Evolutionary conservation across 2,329 filamentous ascomycete species (phyloP), one percentile per base, ranked within the genome.

Genomic region (Bipolaris oryzae): DNA sequence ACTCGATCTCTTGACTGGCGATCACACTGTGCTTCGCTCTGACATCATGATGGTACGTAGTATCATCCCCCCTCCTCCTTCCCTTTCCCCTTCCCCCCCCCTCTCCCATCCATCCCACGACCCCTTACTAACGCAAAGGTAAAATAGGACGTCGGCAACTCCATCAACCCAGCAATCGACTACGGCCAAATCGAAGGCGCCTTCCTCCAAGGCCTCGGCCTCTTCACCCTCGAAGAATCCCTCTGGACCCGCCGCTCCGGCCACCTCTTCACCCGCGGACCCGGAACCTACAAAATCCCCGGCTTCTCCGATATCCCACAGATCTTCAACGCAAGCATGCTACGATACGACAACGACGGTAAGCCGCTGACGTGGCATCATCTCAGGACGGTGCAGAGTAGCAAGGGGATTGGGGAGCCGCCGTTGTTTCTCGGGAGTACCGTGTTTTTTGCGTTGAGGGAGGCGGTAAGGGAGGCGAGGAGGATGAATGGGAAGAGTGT

Each of bases 11-110:
- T 80, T 99, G 18, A 98, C 94, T 0, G 94, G 94, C 34, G 90
- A 94, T 57, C 96, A 91, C 89, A 97, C 94, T 0, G 92, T 91
- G 56, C 76, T 92, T 7, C 86, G 92, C 16, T 89, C 92, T 1
- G 94, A 99, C 72, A 86, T 99, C 75, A 95, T 96, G 78, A 98
- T 98, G 94, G 73, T 71, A 64, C n/a, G n/a, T n/a, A n/a, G n/a
- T 53, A 62, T 53, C 62, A 31, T 11, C 5, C 1, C 0, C 15
- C 3, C 13, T 25, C 11, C 15, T n/a, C 25, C 25, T 10, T 9
- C 25, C 7, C 7, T 5, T 2, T 28, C 7, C 7, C 25, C 9
- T 10, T 10, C 9, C 10, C 28, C 11, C 10, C 9, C 3, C 3
- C 25, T 28, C 7, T 28, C 25, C 3, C 25, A 1, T 3, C 25